Base-by-base conservation (phyloP, 352 stramenopile species). In the Thraustochytrium sp. region DNA sequence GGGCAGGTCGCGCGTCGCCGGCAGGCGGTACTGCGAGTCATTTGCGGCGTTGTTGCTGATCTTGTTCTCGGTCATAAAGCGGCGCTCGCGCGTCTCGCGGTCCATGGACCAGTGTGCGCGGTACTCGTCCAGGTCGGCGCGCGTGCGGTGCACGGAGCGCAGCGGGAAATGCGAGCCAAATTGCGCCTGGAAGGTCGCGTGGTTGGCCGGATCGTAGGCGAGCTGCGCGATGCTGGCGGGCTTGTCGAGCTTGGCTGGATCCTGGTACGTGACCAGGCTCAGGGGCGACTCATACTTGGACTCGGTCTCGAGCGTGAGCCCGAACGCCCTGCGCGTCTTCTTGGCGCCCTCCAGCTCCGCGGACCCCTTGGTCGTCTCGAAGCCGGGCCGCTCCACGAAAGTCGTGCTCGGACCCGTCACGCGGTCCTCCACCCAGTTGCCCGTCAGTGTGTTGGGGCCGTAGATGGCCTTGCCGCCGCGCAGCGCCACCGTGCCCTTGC, bases 351-450 rank as follows among this genome's bases (percentile, higher is more conserved):
- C 36, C 4, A 76, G 49, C 3, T 74, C 53, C 8, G 53, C 36
- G 44, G 23, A 18, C 4, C 49, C 51, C 37, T 82, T 74, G 34
- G 48, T 82, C 8, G 74, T 74, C 40, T 82, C 55, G 29, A 55
- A 48, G 26, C 74, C 49, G 29, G 49, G 37, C 3, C 23, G 11
- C 18, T 53, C 23, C n/a, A 34, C n/a, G 23, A 75, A 46, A 9
- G 18, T 23, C 4, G 72, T 48, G 11, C 3, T 9, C 26, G 34
- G 34, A 26, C 29, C 36, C 18, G 37, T n/a, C 2, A 46, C 49
- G 16, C 74, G 51, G 40, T 82, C 74, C 40, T 82, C 74, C 26
- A 68, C 48, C 74, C 74, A 82, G 26, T 74, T 74, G n/a, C 74
- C 74, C 16, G 18, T 55, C 31, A 82, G 74, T 11, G 74, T 82